Evolutionary conservation across 2,329 filamentous ascomycete genomes (phyloP).

Genomic region (Xylaria sp.): DNA sequence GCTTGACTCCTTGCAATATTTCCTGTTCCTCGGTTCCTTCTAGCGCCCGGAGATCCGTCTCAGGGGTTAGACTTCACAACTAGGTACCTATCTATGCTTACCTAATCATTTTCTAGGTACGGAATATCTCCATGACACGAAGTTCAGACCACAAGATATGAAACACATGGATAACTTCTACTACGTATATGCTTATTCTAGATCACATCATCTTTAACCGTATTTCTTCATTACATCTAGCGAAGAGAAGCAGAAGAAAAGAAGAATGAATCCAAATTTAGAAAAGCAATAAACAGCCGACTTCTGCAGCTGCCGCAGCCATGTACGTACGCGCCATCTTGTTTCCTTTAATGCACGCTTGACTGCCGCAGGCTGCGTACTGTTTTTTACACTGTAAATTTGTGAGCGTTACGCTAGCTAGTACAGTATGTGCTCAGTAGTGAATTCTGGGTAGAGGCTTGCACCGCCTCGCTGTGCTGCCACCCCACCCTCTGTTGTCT

Average conservation of each 20-base stretch:
- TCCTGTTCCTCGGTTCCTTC: too few relatives aligned
- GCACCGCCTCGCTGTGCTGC: constrained; percentile 24
- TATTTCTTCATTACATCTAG: background rate
- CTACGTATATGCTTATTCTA: too few relatives aligned
- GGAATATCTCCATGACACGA: background rate
- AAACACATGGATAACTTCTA: too few relatives aligned
- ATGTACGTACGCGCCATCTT: background rate
- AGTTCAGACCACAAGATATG: background rate
- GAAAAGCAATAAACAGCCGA: background rate
- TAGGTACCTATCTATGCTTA: too few relatives aligned
- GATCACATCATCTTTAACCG: too few relatives aligned
- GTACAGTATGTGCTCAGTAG: background rate
- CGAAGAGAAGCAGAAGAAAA: background rate
- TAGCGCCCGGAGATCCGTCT: too few relatives aligned
- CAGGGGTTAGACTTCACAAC: too few relatives aligned
- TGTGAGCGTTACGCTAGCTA: background rate
- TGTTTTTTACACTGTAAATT: background rate
- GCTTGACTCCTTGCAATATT: background rate
- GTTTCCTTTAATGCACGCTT: background rate
- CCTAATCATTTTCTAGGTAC: too few relatives aligned
- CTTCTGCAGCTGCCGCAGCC: constrained; percentile 2
- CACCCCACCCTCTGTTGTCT: background rate
- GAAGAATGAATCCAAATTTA: background rate
- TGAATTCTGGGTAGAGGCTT: background rate
- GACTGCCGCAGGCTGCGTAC: background rate